These are phyloP conservation scores for Neoarthrinium moseri DNA, from an alignment of 2,329 filamentous ascomycete species.

Conservation along the genomic window DNA sequence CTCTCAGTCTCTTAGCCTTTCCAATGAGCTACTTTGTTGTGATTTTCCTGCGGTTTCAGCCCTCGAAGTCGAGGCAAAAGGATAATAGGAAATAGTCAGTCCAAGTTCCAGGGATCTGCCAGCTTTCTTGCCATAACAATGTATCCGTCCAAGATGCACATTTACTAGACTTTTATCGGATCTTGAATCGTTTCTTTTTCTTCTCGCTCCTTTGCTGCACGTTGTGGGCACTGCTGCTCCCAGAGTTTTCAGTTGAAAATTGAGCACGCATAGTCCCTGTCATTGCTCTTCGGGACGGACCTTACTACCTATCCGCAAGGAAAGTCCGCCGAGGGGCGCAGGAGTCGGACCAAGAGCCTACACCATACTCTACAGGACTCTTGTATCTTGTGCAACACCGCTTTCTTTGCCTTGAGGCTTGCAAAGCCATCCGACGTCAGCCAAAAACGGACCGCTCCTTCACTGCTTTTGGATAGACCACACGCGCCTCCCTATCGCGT, in stretches of 20 bases:
- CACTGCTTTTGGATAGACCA: conserved; percentile 8
- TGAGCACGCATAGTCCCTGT: too few relatives aligned
- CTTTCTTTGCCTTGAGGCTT: conserved; percentile 10
- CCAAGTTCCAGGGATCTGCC: too few relatives aligned
- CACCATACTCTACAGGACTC: too few relatives aligned
- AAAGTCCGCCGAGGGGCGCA: too few relatives aligned
- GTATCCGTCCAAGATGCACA: neutral
- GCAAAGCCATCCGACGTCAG: conserved; percentile 13
- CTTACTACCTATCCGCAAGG: too few relatives aligned
- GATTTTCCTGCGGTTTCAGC: conserved; percentile 17
- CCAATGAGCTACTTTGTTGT: conserved; percentile 9
- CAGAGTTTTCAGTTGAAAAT: too few relatives aligned
- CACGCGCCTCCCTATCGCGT: conserved; percentile 9
- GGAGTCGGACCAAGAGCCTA: too few relatives aligned
- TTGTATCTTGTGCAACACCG: neutral
- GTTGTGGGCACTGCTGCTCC: too few relatives aligned
- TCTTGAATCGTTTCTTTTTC: too few relatives aligned
- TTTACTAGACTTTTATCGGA: too few relatives aligned
- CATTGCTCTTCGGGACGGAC: too few relatives aligned
- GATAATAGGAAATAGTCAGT: conserved; percentile 18
- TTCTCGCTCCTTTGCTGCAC: too few relatives aligned
- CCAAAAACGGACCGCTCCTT: conserved; percentile 11
- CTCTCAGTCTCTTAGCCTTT: conserved; percentile 6
- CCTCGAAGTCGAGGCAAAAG: conserved; percentile 17
- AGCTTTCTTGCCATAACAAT: conserved; percentile 18